phyloP scores from a whole-genome alignment of 2,329 filamentous ascomycete genomes.

The Pseudocercospora musae region DNA sequence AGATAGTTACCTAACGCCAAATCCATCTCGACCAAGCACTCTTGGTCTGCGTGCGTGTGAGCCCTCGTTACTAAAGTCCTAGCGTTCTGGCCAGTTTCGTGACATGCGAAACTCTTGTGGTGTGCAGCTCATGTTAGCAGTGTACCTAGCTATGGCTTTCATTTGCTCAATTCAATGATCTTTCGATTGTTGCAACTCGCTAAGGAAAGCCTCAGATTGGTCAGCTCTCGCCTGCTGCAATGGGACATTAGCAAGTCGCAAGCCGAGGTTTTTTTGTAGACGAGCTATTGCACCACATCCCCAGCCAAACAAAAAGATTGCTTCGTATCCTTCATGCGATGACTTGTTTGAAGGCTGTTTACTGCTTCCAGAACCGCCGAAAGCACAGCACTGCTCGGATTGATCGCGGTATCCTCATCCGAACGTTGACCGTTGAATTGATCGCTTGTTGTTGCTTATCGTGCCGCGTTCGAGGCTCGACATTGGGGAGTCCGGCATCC shows the following conservation, averaged over 20 bases:
- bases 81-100: constrained; percentile 8
- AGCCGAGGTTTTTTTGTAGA: neutral
- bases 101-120: constrained; percentile 4
- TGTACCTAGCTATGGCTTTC: no score
- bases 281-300: neutral
- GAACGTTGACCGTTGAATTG: neutral
- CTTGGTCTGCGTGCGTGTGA: no score
- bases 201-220: no score
- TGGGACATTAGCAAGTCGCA: no score
- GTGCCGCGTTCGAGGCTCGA: neutral
- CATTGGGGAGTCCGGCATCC: neutral
- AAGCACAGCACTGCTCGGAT: neutral
- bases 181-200: no score
- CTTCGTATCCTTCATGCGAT: neutral
- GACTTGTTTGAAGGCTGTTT: neutral
- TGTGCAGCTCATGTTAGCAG: constrained; percentile 7
- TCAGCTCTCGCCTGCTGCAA: no score
- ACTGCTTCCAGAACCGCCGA: neutral
- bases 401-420: neutral
- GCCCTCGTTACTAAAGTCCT: no score
- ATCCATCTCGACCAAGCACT: neutral
- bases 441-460: neutral
- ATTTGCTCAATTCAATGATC: no score
- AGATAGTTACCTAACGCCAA: neutral
- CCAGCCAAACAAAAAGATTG: neutral